Conservation (phyloP, 208 protist species). For the Trypanosoma grayi region DNA sequence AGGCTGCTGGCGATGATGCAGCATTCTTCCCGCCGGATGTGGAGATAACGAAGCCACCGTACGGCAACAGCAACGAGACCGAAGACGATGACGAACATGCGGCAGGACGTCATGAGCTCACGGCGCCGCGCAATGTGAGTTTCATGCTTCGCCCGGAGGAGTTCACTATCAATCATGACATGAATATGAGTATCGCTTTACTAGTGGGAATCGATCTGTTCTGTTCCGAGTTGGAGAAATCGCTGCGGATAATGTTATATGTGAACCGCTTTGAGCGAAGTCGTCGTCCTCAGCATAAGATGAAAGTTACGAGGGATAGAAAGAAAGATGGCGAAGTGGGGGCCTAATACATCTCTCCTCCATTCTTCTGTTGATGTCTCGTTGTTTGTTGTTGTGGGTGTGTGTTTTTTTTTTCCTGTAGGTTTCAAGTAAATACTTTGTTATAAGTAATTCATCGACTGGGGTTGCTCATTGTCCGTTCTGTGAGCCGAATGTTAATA, state of each 20-base stretch:
- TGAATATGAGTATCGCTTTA: constrained; percentile 58
- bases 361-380: no score
- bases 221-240: constrained; percentile 46
- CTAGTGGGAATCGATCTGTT: constrained; percentile 63
- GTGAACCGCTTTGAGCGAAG: constrained; percentile 51
- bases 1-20: neutral
- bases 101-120: constrained; percentile 17
- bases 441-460: no score
- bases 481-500: no score
- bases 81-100: neutral
- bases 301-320: neutral
- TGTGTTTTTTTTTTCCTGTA: constrained; percentile 16
- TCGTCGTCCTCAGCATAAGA: neutral
- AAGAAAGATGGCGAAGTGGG: neutral
- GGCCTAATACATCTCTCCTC: no score
- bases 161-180: constrained; percentile 45
- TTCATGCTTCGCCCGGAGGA: constrained; percentile 26
- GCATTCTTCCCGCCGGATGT: neutral
- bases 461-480: no score
- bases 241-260: constrained; percentile 43
- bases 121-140: constrained; percentile 21
- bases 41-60: neutral
- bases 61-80: neutral
- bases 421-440: no score
- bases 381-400: constrained; percentile 1